Base-by-base conservation (phyloP, 352 stramenopile genomes). In the Globisporangium rhizosaccharum region DNA sequence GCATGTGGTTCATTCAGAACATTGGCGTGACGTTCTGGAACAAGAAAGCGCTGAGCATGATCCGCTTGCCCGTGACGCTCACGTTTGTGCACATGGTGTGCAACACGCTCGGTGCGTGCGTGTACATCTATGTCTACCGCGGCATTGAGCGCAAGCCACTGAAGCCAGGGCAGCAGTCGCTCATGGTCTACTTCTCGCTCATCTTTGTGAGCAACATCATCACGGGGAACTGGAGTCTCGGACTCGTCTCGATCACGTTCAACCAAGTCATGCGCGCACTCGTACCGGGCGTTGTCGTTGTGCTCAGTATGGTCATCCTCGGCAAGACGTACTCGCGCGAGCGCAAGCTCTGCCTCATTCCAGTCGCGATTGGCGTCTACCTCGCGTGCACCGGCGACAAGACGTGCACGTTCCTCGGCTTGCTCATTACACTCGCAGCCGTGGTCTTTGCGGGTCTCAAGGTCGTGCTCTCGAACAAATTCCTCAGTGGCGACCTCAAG, bases 201-300 rank as follows among this genome's bases (percentile, higher is more conserved):
- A 90, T 98, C 53, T 98, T 98, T 56, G 90, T 94, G 41, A 90
- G 94, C 65, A 98, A 98, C 64, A 98, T 98, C 74, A 92, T 94
- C 67, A 96, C 95, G 51, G 94, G 94, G 62, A 98, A 98, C 73
- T 90, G 89, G 66, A 97, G 88, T 52, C 65, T 97, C 6, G 74
- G 82, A 2, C 77, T 96, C 61, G 92, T 98, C 9, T 97, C 90
- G 18, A 96, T 98, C 59, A 97, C 92, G 48, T 98, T 98, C 61
- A 98, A 98, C 69, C 94, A 98, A 76, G 86, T 97, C 48, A 96
- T 97, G 86, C 77, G 83, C 33, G 81, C 86, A 48, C 72, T 96
- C 26, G 87, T 96, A 28, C 87, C 87, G 2, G 76, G 76, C 25
- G 75, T 95, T 42, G 83, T 92, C 12, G 72, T 96, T 42, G 70